Evolutionary conservation across 768 basidiomycete species (phyloP).

Genomic region (Leucocoprinus sp.): DNA sequence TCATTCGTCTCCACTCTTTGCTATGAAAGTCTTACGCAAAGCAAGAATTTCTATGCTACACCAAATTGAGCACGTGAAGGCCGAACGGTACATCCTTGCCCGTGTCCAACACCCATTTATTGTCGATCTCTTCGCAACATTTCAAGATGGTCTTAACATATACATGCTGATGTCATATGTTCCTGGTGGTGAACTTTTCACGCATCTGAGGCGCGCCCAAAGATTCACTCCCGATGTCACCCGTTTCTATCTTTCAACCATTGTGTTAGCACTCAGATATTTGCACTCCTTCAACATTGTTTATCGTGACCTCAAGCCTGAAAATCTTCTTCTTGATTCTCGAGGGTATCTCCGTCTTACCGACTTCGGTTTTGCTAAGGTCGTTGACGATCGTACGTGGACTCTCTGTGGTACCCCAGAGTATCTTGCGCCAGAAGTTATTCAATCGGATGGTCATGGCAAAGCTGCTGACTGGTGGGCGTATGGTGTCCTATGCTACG

Average conservation of each 20-base stretch:
- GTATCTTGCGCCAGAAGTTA: conserved; percentile 97
- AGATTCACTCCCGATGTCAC: conserved; percentile 97
- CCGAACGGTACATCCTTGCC: conserved; percentile 89
- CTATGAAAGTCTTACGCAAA: conserved; percentile 86
- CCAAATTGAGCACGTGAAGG: conserved; percentile 97
- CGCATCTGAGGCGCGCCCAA: conserved; percentile 88
- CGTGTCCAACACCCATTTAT: conserved; percentile 91
- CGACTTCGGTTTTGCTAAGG: conserved; percentile 97
- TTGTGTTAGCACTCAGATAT: conserved; percentile 90
- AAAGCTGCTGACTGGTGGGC: conserved; percentile 99
- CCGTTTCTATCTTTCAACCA: conserved; percentile 94
- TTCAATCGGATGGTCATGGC: conserved; percentile 94
- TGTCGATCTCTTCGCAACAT: conserved; percentile 91
- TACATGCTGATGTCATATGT: conserved; percentile 98
- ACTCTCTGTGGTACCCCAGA: conserved; percentile 95
- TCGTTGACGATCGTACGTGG: conserved; percentile 96
- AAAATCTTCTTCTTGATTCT: conserved; percentile 93
- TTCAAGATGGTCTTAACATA: conserved; percentile 93
- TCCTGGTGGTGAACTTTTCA: conserved; percentile 96
- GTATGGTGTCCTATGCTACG: conserved; percentile 92
- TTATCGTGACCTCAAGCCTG: conserved; percentile 97
- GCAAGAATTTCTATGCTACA: conserved; percentile 80
- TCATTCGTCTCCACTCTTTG: conserved; percentile 59
- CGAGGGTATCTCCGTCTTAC: conserved; percentile 91
- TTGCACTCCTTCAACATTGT: conserved; percentile 96